phyloP scores from a whole-genome alignment of 805 yeast genomes.

The Saturnispora gosingensis region DNA sequence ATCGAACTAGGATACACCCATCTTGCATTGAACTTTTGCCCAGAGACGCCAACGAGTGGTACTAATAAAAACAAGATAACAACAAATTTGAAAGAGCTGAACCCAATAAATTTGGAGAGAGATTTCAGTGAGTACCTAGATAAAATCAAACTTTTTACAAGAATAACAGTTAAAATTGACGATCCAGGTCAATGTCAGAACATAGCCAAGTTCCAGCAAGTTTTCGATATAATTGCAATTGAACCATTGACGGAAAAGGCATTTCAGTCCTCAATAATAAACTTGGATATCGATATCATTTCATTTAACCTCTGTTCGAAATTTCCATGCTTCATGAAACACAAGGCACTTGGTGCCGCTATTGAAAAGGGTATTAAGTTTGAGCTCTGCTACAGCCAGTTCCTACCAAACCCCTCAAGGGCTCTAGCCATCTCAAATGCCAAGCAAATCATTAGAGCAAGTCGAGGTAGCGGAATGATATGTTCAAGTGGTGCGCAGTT shows the following conservation, averaged over 20 bases:
- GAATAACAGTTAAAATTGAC: slow-evolving; percentile 68
- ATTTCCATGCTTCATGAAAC: slow-evolving; percentile 70
- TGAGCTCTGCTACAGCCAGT: slow-evolving; percentile 62
- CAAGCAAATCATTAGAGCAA: slow-evolving; percentile 66
- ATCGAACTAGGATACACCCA: slow-evolving; percentile 63
- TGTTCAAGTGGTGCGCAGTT: slow-evolving; percentile 63
- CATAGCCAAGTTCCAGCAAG: slow-evolving; percentile 32
- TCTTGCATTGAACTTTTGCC: slow-evolving; percentile 59
- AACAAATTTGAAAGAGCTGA: slow-evolving; percentile 27
- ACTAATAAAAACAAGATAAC: slow-evolving; percentile 48
- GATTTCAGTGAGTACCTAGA: slow-evolving; percentile 29
- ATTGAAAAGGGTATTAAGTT: slow-evolving; percentile 72
- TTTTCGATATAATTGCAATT: slow-evolving; percentile 75
- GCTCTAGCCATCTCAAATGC: slow-evolving; percentile 63
- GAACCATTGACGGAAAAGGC: slow-evolving; percentile 76
- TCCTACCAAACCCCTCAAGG: slow-evolving; percentile 35
- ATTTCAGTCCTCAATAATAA: slow-evolving; percentile 61
- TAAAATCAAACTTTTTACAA: slow-evolving; percentile 43
- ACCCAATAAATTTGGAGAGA: slow-evolving; percentile 33
- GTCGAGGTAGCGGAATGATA: slow-evolving; percentile 72
- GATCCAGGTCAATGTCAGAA: slow-evolving; percentile 73
- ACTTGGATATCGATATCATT: slow-evolving; percentile 72
- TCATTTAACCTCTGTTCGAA: slow-evolving; percentile 59
- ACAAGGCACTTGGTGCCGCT: slow-evolving; percentile 78
- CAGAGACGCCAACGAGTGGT: slow-evolving; percentile 18